Base-by-base conservation (phyloP, 169 alveolate genomes). In the Plasmodium vivax region DNA sequence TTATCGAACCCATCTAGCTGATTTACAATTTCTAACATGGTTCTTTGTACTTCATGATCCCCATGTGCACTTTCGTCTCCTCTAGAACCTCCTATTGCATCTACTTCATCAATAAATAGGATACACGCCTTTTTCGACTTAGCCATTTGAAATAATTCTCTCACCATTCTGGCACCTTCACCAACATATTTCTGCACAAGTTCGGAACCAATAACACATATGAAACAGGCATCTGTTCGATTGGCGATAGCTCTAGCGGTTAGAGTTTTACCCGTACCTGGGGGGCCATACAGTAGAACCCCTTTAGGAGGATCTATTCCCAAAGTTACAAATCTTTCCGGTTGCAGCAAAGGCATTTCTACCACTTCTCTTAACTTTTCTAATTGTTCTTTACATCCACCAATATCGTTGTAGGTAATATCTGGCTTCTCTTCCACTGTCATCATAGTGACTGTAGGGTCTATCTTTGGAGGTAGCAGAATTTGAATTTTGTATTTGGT, bases 271-370 rank as follows among this genome's bases (percentile, higher is more conserved):
- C 99, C 99, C 51, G 97, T 95, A 16, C 97, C 97, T 43, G 99
- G 99, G 16, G 99, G 99, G 10, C 99, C 99, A 96, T 98, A 99
- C 16, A 98, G 96, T 85, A 99, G 96, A 34, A 99, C 99, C 30
- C 99, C 99, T 95, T 99, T 99, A 14, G 99, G 99, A 7, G 99
- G 99, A 93, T 99, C 99, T 81, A 99, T 99, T 80, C 99, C 99
- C 43, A 99, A 95, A 36, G 99, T 97, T 73, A 98, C 99, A 93
- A 99, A 99, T 43, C 99, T 96, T 96, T 99, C 99, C 1, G 99
- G 99, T 82, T 99, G 98, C 81, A 99, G 97, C 92, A 99, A 97
- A 2, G 99, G 99, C 99, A 99, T 97, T 95, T 99, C 99, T 1
- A 99, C 99, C 27, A 99, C 99, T 96, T 99, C 99, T 38, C 99